Evolutionary conservation across 2,329 filamentous ascomycete genomes (phyloP).

Genomic region (Hypoxylon sp.): DNA sequence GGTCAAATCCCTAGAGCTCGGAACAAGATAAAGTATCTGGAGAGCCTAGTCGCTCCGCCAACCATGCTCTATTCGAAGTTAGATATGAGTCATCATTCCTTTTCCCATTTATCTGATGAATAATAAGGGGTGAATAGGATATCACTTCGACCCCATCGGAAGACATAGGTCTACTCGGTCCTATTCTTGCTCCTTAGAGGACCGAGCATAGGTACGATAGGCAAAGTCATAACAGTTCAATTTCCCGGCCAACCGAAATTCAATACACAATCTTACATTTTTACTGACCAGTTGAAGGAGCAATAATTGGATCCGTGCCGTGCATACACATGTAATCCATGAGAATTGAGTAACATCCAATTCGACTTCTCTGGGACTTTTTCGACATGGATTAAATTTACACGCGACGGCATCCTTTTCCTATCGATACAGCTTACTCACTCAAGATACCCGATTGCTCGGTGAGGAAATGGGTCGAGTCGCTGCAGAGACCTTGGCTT

Average conservation of each 20-base stretch:
- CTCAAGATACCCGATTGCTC: constrained; percentile 19
- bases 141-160: constrained; percentile 11
- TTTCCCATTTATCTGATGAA: constrained; percentile 12
- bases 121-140: constrained; percentile 25
- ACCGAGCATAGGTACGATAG: constrained; percentile 15
- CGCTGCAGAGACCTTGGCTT: constrained; percentile 7
- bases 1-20: constrained; percentile 23
- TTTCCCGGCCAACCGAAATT: constrained; percentile 26
- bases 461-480: constrained; percentile 18
- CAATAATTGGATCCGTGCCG: constrained; percentile 28
- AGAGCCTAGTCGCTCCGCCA: constrained; percentile 35
- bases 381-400: constrained; percentile 24
- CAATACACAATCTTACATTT: constrained; percentile 21
- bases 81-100: constrained; percentile 37
- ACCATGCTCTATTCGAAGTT: constrained; percentile 24
- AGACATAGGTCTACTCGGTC: constrained; percentile 13
- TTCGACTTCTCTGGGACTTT: constrained; percentile 13
- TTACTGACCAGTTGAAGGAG: constrained; percentile 22
- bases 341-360: constrained; percentile 16
- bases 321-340: constrained; percentile 16
- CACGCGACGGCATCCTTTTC: constrained; percentile 25
- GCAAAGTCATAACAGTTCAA: constrained; percentile 23
- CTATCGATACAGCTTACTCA: constrained; percentile 16
- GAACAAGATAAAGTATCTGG: constrained; percentile 27
- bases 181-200: constrained; percentile 10